Conservation (phyloP, 805 yeast species). For the Barnettozyma siamensis region DNA sequence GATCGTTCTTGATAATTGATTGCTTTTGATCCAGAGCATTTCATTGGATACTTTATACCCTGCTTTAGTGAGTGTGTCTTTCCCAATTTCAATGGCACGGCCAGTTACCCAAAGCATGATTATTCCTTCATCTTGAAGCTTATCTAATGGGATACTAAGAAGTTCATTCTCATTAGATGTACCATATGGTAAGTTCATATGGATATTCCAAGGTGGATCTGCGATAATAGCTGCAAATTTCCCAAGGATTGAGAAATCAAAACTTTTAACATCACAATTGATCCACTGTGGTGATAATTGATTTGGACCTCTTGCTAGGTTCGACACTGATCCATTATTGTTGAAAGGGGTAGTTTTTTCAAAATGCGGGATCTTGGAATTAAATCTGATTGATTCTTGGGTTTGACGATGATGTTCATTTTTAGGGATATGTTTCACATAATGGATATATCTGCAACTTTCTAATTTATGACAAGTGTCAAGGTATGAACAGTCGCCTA, state of each 20-base stretch:
- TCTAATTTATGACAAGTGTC: slow-evolving; percentile 89
- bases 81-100: slow-evolving; percentile 82
- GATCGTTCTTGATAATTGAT: slow-evolving; percentile 81
- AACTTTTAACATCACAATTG: slow-evolving; percentile 69
- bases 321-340: slow-evolving; percentile 31
- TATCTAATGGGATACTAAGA: slow-evolving; percentile 54
- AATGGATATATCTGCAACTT: slow-evolving; percentile 78
- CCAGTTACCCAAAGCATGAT: slow-evolving; percentile 93
- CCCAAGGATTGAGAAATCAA: slow-evolving; percentile 69
- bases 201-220: slow-evolving; percentile 91
- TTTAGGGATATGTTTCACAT: slow-evolving; percentile 41
- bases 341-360: slow-evolving; percentile 27
- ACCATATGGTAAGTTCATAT: slow-evolving; percentile 77
- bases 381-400: slow-evolving; percentile 20
- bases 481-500: slow-evolving; percentile 90
- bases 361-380: slow-evolving; percentile 16
- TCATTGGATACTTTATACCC: slow-evolving; percentile 79
- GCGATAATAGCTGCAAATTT: slow-evolving; percentile 80
- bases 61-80: slow-evolving; percentile 72
- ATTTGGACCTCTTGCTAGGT: slow-evolving; percentile 25
- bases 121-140: slow-evolving; percentile 79
- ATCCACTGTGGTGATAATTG: slow-evolving; percentile 74
- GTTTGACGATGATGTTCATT: slow-evolving; percentile 19
- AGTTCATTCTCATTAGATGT: slow-evolving; percentile 75
- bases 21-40: slow-evolving; percentile 84